Conservation (phyloP, 140 eudicot species). For the Erigeron philadelphicus region DNA sequence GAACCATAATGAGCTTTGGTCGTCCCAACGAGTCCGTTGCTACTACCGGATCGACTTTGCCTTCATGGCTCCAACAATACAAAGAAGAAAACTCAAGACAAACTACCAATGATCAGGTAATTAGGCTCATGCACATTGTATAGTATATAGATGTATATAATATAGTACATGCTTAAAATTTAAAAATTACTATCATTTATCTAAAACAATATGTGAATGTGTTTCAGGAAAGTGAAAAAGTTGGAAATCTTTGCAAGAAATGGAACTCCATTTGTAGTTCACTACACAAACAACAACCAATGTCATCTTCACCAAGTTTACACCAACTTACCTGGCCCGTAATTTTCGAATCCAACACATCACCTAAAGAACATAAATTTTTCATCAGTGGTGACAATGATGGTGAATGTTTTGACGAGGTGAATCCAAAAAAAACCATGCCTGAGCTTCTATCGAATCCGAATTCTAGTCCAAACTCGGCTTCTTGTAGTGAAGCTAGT, state of each 20-base stretch:
- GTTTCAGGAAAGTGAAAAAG: constrained; percentile 52
- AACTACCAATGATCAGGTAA: constrained; percentile 47
- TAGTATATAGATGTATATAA: too few species aligned
- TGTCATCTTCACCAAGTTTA: constrained; percentile 45
- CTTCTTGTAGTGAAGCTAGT: constrained; percentile 82
- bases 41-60: constrained; percentile 54
- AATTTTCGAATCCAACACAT: constrained; percentile 34
- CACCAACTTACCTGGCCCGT: constrained; percentile 42
- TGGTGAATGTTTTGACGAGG: constrained; percentile 32
- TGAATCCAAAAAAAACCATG: constrained; percentile 34
- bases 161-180: not conserved
- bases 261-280: constrained; percentile 72
- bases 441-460: constrained; percentile 90
- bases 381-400: constrained; percentile 22
- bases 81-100: constrained; percentile 50
- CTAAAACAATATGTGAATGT: constrained; percentile 23
- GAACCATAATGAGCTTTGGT: constrained; percentile 32
- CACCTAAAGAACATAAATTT: constrained; percentile 48
- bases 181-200: not conserved
- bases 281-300: constrained; percentile 45
- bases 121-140: constrained; percentile 20
- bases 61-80: constrained; percentile 81
- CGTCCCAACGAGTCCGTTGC: constrained; percentile 31
- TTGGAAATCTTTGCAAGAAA: constrained; percentile 61
- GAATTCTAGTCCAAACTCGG: constrained; percentile 78